Percentiles rank a stretch among this genome's conserved stretches.
Evolutionary conservation across 129 eudicot genomes (phyloP).

Genomic region (Flaveria robusta): DNA sequence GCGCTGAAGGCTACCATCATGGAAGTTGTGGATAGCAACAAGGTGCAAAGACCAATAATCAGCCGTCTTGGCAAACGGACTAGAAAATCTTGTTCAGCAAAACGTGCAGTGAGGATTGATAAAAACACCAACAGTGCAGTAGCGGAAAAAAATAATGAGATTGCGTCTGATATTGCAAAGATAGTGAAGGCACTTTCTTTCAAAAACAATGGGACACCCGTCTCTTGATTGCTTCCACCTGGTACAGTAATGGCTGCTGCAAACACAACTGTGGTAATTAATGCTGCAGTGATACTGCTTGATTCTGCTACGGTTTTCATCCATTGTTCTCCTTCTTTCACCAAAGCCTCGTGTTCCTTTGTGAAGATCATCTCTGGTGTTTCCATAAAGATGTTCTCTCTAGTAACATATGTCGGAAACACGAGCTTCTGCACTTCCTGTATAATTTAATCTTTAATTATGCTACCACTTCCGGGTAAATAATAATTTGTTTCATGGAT

Average conservation of each 20-base stretch:
- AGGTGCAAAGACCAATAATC: slow-evolving; percentile 27
- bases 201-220: slow-evolving; percentile 16
- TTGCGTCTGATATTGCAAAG: slow-evolving; percentile 31
- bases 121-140: slow-evolving; percentile 24
- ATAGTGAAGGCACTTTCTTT: slow-evolving; percentile 13
- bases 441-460: not conserved
- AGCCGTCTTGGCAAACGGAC: slow-evolving; percentile 10
- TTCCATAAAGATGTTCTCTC: not conserved
- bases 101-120: slow-evolving; percentile 30
- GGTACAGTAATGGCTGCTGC: slow-evolving; percentile 29
- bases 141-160: slow-evolving; percentile 30
- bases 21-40: slow-evolving; percentile 13
- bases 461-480: not conserved
- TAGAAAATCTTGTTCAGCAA: slow-evolving; percentile 29
- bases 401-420: not conserved
- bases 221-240: slow-evolving; percentile 16
- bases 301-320: slow-evolving; percentile 24
- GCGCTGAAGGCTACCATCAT: slow-evolving; percentile 7
- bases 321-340: slow-evolving; percentile 21
- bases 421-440: slow-evolving; percentile 21
- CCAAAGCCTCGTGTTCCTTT: slow-evolving; percentile 7
- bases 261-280: slow-evolving; percentile 34
- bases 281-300: slow-evolving; percentile 26
- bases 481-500: not conserved
- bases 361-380: slow-evolving; percentile 24